Evolutionary conservation across 176 grass and related monocot species (phyloP).

Genomic region (Oryza glaberrima): DNA sequence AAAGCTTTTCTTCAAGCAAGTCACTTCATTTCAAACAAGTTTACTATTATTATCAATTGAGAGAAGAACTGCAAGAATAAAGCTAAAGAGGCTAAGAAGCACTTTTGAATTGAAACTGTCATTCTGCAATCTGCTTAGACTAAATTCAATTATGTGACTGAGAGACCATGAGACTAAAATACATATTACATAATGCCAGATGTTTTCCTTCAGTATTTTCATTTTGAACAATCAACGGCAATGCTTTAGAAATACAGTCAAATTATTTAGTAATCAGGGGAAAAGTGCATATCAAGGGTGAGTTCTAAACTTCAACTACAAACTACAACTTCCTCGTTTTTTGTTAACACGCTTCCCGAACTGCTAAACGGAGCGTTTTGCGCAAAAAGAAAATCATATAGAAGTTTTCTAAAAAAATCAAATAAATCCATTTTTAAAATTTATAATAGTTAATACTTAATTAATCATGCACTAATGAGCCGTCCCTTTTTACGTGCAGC

Average conservation of each 20-base stretch:
- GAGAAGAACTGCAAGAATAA: not conserved
- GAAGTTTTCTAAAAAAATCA: no score
- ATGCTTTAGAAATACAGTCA: not conserved
- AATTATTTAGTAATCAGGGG: not conserved
- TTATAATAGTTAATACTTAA: no score
- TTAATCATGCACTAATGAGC: no score
- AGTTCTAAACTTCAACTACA: no score
- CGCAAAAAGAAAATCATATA: no score
- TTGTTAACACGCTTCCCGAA: no score
- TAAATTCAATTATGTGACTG: not conserved
- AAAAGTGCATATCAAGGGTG: not conserved
- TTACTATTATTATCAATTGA: not conserved
- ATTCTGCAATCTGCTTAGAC: not conserved
- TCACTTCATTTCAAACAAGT: constrained; percentile 6
- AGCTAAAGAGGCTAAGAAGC: not conserved
- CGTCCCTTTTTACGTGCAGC: no score
- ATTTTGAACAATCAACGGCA: not conserved
- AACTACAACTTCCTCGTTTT: no score
- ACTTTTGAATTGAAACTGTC: not conserved
- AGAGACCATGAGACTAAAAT: not conserved
- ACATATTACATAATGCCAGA: constrained; percentile 2
- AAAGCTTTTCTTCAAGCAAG: not conserved
- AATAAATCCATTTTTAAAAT: no score
- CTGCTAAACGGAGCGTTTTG: no score
- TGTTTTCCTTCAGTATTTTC: not conserved